Base-by-base conservation (phyloP, 352 stramenopile genomes). In the Globisporangium middletonii region DNA sequence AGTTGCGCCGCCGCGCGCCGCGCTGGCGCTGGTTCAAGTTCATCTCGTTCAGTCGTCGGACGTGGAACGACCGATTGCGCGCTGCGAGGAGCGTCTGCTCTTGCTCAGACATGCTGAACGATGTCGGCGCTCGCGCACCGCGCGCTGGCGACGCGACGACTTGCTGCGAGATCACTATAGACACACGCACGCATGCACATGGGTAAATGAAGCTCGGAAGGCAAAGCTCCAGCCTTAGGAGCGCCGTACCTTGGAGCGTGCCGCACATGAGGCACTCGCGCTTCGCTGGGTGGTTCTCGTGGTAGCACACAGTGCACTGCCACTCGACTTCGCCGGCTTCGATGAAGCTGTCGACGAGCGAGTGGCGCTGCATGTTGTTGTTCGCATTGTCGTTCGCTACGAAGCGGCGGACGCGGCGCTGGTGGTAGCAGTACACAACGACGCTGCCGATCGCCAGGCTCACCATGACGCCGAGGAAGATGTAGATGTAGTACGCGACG, bases 281-380 rank as follows among this genome's bases (percentile, higher is more conserved):
- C 62, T 92, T 93, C 26, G 79, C 81, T 28, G 83, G 83, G 60
- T 92, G 83, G 58, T 92, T 93, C 38, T 92, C 83, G 50, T 93
- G 77, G 53, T 93, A 93, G 59, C 83, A 93, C 38, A 93, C 69
- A 0, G 77, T 86, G 53, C 83, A 93, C 68, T 92, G 81, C 83
- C 83, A 93, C 64, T 92, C 83, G 33, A 69, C 65, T 57, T 92
- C 73, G 28, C 82, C 83, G 23, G 73, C 66, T 55, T 85, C 78
- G 26, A 92, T 71, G 46, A 85, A 83, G 50, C 83, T 90, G 55
- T 93, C 83, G 35, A 92, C 72, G 13, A 93, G 73, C 45, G 85
- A 88, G 58, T 93, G 75, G 13, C 83, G 77, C 69, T 93, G 83
- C 78, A 93, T 91, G 67, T 93, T 93, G 72, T 93, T 93, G 67